phyloP scores from a whole-genome alignment of 257 asterid genomes.

The Voacanga thouarsii region DNA sequence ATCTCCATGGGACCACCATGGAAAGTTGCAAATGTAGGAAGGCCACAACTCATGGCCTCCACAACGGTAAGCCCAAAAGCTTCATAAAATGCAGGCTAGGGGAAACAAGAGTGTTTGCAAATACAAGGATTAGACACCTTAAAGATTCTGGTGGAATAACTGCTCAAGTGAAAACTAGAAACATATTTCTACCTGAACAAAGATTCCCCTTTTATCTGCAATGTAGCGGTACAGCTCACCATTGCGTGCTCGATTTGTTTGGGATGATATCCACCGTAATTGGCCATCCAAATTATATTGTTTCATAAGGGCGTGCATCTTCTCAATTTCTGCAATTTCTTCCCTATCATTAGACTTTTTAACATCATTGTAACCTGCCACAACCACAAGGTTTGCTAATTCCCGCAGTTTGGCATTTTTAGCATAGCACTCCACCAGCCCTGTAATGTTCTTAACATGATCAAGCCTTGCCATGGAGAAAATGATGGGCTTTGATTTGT shows the following conservation, averaged over 20 bases:
- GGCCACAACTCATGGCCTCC: conserved; percentile 96
- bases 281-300: conserved; percentile 67
- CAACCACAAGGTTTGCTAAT: conserved; percentile 80
- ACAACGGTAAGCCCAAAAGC: conserved; percentile 98
- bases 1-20: conserved; percentile 97
- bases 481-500: conserved; percentile 75
- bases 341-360: conserved; percentile 83
- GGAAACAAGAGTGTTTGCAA: conserved; percentile 1
- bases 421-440: conserved; percentile 83
- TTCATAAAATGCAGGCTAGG: conserved; percentile 91
- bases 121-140: conserved; percentile 2
- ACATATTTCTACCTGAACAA: conserved; percentile 65
- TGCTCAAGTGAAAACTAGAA: neutral
- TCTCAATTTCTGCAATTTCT: conserved; percentile 87
- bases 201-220: conserved; percentile 89
- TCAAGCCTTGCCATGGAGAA: conserved; percentile 99
- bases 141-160: too few relatives aligned
- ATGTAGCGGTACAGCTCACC: conserved; percentile 96
- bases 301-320: conserved; percentile 80
- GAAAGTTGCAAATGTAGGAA: conserved; percentile 86
- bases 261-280: conserved; percentile 78
- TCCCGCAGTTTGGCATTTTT: conserved; percentile 66
- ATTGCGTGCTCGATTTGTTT: conserved; percentile 76
- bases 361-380: conserved; percentile 79
- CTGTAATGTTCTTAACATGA: conserved; percentile 83